Evolutionary conservation across 1,284 basidiomycete genomes (phyloP), one percentile per base, ranked within the genome.

Genomic region (Somion occarium): DNA sequence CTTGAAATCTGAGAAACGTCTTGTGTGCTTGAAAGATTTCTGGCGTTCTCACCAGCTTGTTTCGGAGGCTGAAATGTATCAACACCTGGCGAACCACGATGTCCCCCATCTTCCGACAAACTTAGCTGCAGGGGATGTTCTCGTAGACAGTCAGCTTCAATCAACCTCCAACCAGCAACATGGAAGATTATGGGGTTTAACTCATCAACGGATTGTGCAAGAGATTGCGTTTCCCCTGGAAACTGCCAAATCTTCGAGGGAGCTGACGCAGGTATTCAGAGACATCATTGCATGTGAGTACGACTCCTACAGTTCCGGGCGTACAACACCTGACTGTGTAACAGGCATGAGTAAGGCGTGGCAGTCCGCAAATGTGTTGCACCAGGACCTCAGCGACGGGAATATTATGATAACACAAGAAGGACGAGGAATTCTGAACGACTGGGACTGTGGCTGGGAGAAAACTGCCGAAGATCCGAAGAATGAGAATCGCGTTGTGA

Each of bases 401-500:
- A 46, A 46, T 19, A 30, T 46, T 3, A 46, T 46, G 44, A 12
- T 46, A 25, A 3, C 26, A 18, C 5, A 15, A 5, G n/a, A 46
- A 27, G 44, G 44, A 27, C 20, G 18, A 3, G 44, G 26, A 4
- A 15, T 39, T 18, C 38, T 39, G 38, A 15, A 48, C 41, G 13
- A 37, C 19, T 38, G 18, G 37, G 19, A 30, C 38, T 20, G 20
- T 44, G 13, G 20, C 22, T n/a, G n/a, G n/a, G 22, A 25, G 41
- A n/a, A 22, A 52, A 1, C 25, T 53, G 19, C 54, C 58, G 42
- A 46, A 48, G 7, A 52, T 56, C 44, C 46, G 58, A 25, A 58
- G 48, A 19, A 22, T 42, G 4, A 45, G 48, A 3, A 56, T 57
- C 47, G 46, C 53, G 25, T 44, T 52, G 25, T 34, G 50, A 24